A percentile compares a stretch with the other conserved stretches of the same genome.
These are phyloP conservation scores for Penicillium herquei DNA, from an alignment of 495 filamentous ascomycete genomes.

Conservation along the genomic window DNA sequence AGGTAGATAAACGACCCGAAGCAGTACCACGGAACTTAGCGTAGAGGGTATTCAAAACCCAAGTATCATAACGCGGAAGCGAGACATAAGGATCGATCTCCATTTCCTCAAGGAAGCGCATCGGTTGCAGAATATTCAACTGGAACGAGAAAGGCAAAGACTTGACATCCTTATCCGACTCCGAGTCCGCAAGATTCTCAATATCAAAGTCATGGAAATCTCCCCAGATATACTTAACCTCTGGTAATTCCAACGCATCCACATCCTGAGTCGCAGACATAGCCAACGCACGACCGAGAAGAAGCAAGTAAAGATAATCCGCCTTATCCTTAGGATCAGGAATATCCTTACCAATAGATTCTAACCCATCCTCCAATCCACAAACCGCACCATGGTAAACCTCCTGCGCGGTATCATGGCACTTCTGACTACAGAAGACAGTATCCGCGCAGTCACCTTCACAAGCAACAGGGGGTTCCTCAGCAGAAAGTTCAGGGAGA, in stretches of 20 bases:
- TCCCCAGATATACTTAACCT: slow-evolving; percentile 96
- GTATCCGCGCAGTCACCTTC: slow-evolving; percentile 70
- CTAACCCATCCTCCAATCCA: slow-evolving; percentile 69
- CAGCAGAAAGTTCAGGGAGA: slow-evolving; percentile 60
- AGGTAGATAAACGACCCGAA: slow-evolving; percentile 70
- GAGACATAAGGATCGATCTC: slow-evolving; percentile 77
- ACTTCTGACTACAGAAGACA: slow-evolving; percentile 79
- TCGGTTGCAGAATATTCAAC: slow-evolving; percentile 75
- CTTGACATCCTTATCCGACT: neutral
- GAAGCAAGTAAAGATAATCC: slow-evolving; percentile 74
- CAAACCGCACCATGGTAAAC: slow-evolving; percentile 86
- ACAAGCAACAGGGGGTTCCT: slow-evolving; percentile 55
- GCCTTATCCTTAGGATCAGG: slow-evolving; percentile 65
- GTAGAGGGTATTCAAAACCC: slow-evolving; percentile 91
- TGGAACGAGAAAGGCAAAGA: slow-evolving; percentile 86
- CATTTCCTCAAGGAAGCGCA: slow-evolving; percentile 88
- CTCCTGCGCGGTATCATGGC: slow-evolving; percentile 65
- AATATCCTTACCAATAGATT: slow-evolving; percentile 77
- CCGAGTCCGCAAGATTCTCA: slow-evolving; percentile 3
- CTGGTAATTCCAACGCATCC: slow-evolving; percentile 79
- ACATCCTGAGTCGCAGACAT: slow-evolving; percentile 79
- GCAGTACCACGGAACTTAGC: slow-evolving; percentile 92
- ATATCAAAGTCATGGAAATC: slow-evolving; percentile 54
- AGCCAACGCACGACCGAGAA: slow-evolving; percentile 76
- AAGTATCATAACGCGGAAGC: slow-evolving; percentile 69